phyloP scores from a whole-genome alignment of 2,329 filamentous ascomycete genomes.

The Aureobasidium sp. region DNA sequence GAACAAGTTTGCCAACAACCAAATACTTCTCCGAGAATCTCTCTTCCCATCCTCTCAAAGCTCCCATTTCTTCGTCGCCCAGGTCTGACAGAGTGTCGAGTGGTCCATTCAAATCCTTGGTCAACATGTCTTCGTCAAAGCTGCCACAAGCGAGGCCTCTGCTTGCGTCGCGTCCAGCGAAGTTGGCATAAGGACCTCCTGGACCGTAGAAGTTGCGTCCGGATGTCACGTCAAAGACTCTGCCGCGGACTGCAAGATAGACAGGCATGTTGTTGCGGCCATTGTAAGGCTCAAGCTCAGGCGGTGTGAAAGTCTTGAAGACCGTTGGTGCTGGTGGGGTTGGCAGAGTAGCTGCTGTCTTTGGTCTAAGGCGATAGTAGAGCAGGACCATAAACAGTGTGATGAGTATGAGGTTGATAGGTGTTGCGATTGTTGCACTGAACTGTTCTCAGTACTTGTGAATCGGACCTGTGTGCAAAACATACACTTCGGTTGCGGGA shows the following conservation, averaged over 20 bases:
- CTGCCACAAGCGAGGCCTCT: constrained; percentile 82
- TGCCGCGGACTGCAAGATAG: constrained; percentile 83
- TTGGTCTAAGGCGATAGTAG: constrained; percentile 48
- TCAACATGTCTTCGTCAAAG: constrained; percentile 94
- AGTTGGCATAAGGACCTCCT: constrained; percentile 90
- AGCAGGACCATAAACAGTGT: constrained; percentile 48
- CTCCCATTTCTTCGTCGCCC: constrained; percentile 67
- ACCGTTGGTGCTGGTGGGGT: constrained; percentile 61
- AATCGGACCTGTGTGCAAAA: not conserved
- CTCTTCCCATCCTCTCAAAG: constrained; percentile 85
- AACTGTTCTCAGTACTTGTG: constrained; percentile 15
- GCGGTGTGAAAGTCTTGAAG: constrained; percentile 78
- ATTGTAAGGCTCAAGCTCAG: constrained; percentile 76
- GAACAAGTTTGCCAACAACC: constrained; percentile 80
- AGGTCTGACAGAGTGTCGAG: constrained; percentile 69
- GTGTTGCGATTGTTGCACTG: constrained; percentile 48
- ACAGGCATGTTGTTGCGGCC: constrained; percentile 66
- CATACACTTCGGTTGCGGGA: constrained; percentile 36
- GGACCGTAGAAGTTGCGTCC: constrained; percentile 95
- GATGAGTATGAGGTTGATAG: constrained; percentile 54
- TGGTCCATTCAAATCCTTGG: constrained; percentile 76
- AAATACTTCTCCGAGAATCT: constrained; percentile 90
- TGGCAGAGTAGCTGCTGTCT: constrained; percentile 38
- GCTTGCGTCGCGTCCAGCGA: constrained; percentile 85
- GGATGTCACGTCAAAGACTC: constrained; percentile 79